Conservation (phyloP, 768 basidiomycete species). For the Daedaleopsis nitida region DNA sequence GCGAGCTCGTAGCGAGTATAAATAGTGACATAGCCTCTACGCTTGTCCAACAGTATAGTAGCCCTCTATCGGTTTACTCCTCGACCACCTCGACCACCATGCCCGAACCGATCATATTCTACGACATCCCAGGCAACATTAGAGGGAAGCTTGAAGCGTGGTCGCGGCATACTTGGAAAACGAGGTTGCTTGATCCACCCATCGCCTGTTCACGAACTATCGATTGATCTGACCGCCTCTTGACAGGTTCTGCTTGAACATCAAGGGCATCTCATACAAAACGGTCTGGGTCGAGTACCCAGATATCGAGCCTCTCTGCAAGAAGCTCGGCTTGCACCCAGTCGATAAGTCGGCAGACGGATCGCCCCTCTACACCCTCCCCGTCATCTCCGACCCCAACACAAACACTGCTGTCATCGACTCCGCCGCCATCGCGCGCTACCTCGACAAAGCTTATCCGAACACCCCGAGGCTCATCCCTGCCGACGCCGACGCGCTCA, state of each 20-base stretch:
- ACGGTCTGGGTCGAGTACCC: slow-evolving; percentile 56
- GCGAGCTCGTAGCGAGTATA: too few relatives aligned
- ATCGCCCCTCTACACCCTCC: slow-evolving; percentile 28
- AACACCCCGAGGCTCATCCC: slow-evolving; percentile 38
- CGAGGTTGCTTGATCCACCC: slow-evolving; percentile 27
- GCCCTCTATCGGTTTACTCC: too few relatives aligned
- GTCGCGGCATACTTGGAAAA: slow-evolving; percentile 27
- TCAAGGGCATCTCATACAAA: slow-evolving; percentile 44
- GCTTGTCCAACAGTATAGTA: too few relatives aligned
- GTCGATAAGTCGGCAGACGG: slow-evolving; percentile 30
- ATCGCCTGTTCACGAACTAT: neutral
- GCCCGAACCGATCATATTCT: slow-evolving; percentile 14
- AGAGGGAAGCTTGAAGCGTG: slow-evolving; percentile 7
- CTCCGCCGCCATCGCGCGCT: slow-evolving; percentile 31
- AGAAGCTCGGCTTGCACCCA: slow-evolving; percentile 39
- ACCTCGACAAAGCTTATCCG: slow-evolving; percentile 31
- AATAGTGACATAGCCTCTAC: too few relatives aligned
- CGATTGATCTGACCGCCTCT: too few relatives aligned
- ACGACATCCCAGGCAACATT: slow-evolving; percentile 22
- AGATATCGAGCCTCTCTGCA: slow-evolving; percentile 42
- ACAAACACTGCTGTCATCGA: slow-evolving; percentile 25
- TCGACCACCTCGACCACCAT: neutral
- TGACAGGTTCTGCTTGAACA: slow-evolving; percentile 35
- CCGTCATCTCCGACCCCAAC: slow-evolving; percentile 31
- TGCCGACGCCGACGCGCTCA: slow-evolving; percentile 26